Conservation (phyloP, 2,329 filamentous ascomycete genomes). For the Rachicladosporium sp. region DNA sequence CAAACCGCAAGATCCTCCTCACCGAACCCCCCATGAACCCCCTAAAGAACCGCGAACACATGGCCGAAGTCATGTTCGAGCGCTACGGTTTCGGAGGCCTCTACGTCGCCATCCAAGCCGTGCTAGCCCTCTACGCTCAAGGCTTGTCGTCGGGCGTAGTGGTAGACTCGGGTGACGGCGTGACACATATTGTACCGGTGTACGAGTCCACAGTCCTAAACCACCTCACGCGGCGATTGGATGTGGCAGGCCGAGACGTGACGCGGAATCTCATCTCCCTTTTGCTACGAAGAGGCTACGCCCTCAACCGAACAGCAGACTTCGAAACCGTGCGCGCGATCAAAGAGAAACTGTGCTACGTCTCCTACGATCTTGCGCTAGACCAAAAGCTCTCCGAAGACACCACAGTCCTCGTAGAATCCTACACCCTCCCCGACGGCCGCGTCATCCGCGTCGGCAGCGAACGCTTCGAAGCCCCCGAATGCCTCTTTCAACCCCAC, state of each 20-base stretch:
- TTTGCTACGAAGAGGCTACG: conserved; percentile 84
- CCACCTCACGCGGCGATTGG: conserved; percentile 84
- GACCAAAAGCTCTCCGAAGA: conserved; percentile 95
- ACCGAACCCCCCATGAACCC: conserved; percentile 98
- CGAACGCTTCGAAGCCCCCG: conserved; percentile 93
- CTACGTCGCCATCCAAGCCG: conserved; percentile 95
- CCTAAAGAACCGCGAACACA: conserved; percentile 89
- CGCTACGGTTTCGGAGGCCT: conserved; percentile 92
- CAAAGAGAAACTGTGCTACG: conserved; percentile 99
- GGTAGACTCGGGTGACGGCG: conserved; percentile 94
- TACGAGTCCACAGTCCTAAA: conserved; percentile 98
- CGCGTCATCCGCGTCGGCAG: conserved; percentile 92
- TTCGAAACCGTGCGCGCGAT: conserved; percentile 98
- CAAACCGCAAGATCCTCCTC: conserved; percentile 88
- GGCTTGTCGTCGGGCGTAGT: conserved; percentile 80
- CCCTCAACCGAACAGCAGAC: conserved; percentile 93
- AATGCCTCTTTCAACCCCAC: conserved; percentile 97
- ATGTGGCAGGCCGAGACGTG: conserved; percentile 92
- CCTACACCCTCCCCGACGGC: conserved; percentile 92
- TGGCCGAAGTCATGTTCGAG: conserved; percentile 99
- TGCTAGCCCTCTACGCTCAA: conserved; percentile 90
- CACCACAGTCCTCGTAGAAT: conserved; percentile 92
- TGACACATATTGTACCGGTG: conserved; percentile 96
- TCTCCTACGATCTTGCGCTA: conserved; percentile 92
- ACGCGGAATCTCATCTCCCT: conserved; percentile 97